Evolutionary conservation across 768 basidiomycete genomes (phyloP), one percentile per base, ranked within the genome.

Genomic region (Nidularia pulvinata): DNA sequence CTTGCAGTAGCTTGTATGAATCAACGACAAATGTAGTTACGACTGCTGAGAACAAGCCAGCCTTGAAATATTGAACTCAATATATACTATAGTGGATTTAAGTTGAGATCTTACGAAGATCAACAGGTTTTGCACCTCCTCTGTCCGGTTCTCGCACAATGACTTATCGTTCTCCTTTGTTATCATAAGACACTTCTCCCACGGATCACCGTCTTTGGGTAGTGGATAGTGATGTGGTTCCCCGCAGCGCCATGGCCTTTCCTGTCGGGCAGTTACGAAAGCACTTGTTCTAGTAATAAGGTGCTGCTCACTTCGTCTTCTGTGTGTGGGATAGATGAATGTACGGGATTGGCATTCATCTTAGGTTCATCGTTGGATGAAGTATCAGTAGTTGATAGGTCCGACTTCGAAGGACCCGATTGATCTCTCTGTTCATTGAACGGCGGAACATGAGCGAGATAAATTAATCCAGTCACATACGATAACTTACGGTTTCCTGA

Each of bases 21-120:
- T 63, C 57, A 22, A 60, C 54, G 11, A 57, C 10, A 37, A 65
- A 63, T 2, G 58, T 59, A 1, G 64, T 65, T 6, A 63, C 62
- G n/a, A 60, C 57, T 9, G 62, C 60, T 33, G 64, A 65, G 51
- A 63, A 63, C 9, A 65, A 39, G 39, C 62, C 64, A 13, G 64
- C 57, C 62, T 63, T 25, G 34, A 43, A 7, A 5, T 7, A 46
- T 42, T 11, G 22, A 6, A 30, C 3, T 30, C 25, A 30, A 30
- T 30, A 30, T 2, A 30, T 30, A 30, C 25, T 5, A 42, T 3
- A 16, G 11, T 3, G 39, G 39, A 11, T 42, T 11, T 42, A 42
- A 42, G 39, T 33, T 9, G n/a, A n/a, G 32, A 34, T 46, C 51
- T 7, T 42, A 52, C 51, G 14, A 52, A 52, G 14, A 52, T 52